Evolutionary conservation across 495 filamentous ascomycete species (phyloP).

Genomic region (Neurospora sp.): DNA sequence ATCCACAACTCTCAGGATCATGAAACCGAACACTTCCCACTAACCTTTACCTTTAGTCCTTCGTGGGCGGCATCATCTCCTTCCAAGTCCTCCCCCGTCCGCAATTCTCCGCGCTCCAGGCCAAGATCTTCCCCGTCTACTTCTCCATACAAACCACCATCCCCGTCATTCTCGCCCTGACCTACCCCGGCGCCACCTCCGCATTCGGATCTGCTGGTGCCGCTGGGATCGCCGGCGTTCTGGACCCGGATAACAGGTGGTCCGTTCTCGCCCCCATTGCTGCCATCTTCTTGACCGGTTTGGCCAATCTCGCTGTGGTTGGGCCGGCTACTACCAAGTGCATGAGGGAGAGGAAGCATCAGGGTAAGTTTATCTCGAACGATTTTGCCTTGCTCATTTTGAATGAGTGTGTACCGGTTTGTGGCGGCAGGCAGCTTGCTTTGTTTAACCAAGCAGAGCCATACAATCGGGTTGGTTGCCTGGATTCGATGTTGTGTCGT

Average conservation of each 20-base stretch:
- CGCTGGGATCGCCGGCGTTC: slow-evolving; percentile 43
- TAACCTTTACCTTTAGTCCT: slow-evolving; percentile 44
- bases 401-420: background rate
- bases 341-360: slow-evolving; percentile 65
- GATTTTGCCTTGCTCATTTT: background rate
- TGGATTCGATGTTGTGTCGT: background rate
- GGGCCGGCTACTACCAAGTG: slow-evolving; percentile 61
- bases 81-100: slow-evolving; percentile 66
- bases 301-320: slow-evolving; percentile 57
- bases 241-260: slow-evolving; percentile 45
- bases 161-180: slow-evolving; percentile 65
- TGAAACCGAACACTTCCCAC: background rate
- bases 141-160: slow-evolving; percentile 71
- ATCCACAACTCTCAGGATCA: background rate
- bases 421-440: background rate
- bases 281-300: slow-evolving; percentile 49
- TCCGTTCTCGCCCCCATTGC: slow-evolving; percentile 55
- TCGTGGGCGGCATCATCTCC: slow-evolving; percentile 65
- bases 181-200: slow-evolving; percentile 51
- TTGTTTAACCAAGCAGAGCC: background rate
- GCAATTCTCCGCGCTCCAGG: slow-evolving; percentile 71
- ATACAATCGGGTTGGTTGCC: background rate
- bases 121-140: slow-evolving; percentile 73
- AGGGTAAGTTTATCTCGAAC: slow-evolving; percentile 42
- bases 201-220: slow-evolving; percentile 13